Base-by-base conservation (phyloP, 73 alveolate species). In the Halteria grandinella region DNA sequence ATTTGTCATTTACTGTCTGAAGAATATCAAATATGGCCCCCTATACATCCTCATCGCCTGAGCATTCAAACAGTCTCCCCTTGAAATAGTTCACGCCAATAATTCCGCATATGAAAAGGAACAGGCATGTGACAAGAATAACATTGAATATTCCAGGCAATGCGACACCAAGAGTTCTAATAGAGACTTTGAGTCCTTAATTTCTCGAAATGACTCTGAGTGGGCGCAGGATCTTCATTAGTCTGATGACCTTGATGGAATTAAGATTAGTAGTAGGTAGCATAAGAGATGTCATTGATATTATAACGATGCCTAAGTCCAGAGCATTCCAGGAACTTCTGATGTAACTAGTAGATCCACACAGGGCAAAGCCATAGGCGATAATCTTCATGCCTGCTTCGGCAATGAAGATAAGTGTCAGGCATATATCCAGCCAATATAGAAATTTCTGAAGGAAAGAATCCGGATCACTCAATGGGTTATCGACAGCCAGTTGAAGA, bases 191-290 rank as follows among this genome's bases (percentile, higher is more conserved):
- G 17, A 91, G 48, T 17, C 94, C 87, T 43, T 88, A 79, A 58
- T 86, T 89, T 53, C 93, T 77, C 12, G 90, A 71, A 17, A 88
- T 88, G 51, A 88, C 73, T 48, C 95, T 63, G 4, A 89, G 72
- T n/a, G 93, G 93, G 14, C 95, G 29, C 32, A 91, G 55, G 0
- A 91, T 91, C 58, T 87, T 51, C 27, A 91, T 58, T 37, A 87
- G 55, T 69, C 95, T 72, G 10, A 87, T 34, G 8, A 75, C 76
- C 47, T 79, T n/a, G n/a, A n/a, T n/a, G n/a, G n/a, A n/a, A n/a
- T n/a, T n/a, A n/a, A n/a, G n/a, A n/a, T n/a, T n/a, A n/a, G n/a
- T n/a, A n/a, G n/a, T n/a, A n/a, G n/a, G n/a, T n/a, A n/a, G n/a
- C n/a, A n/a, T n/a, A n/a, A n/a, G n/a, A n/a, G n/a, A n/a, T n/a